phyloP scores from a whole-genome alignment of 2,329 filamentous ascomycete species.

The Lasiodiplodia hormozganensis region DNA sequence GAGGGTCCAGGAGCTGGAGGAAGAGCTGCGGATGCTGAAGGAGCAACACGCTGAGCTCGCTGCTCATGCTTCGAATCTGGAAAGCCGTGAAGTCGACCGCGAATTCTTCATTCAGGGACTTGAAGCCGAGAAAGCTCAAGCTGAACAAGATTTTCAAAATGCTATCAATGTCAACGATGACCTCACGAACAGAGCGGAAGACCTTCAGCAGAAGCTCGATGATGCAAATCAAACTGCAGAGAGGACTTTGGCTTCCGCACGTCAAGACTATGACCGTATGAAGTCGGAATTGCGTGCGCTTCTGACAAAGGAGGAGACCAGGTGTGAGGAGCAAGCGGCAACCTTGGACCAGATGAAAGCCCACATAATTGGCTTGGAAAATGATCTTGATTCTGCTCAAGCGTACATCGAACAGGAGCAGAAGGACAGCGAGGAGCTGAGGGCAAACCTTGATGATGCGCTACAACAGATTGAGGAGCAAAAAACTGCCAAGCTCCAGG shows the following conservation, averaged over 20 bases:
- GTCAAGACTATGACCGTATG: conserved; percentile 37
- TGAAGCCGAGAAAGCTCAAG: conserved; percentile 48
- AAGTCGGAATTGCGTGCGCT: conserved; percentile 47
- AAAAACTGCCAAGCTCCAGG: conserved; percentile 29
- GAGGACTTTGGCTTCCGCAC: conserved; percentile 36
- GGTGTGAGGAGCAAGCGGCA: conserved; percentile 43
- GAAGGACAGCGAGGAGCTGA: conserved; percentile 40
- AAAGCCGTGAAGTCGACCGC: conserved; percentile 46
- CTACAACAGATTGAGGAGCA: conserved; percentile 38
- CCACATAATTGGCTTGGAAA: conserved; percentile 19
- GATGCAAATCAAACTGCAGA: conserved; percentile 44
- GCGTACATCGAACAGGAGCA: conserved; percentile 29
- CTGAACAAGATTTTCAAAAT: conserved; percentile 46
- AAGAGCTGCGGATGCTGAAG: conserved; percentile 41
- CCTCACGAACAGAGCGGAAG: conserved; percentile 43
- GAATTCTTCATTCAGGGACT: conserved; percentile 47
- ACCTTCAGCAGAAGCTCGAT: conserved; percentile 46
- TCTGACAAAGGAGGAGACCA: conserved; percentile 51
- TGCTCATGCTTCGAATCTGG: conserved; percentile 43
- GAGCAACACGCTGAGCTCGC: conserved; percentile 45
- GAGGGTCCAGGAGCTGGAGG: conserved; percentile 43
- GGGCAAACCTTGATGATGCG: conserved; percentile 36
- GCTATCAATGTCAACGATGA: conserved; percentile 48
- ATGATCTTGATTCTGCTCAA: neutral
- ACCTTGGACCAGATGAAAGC: conserved; percentile 20